phyloP scores from a whole-genome alignment of 345 rosid genomes.

The Eucalyptus albens region DNA sequence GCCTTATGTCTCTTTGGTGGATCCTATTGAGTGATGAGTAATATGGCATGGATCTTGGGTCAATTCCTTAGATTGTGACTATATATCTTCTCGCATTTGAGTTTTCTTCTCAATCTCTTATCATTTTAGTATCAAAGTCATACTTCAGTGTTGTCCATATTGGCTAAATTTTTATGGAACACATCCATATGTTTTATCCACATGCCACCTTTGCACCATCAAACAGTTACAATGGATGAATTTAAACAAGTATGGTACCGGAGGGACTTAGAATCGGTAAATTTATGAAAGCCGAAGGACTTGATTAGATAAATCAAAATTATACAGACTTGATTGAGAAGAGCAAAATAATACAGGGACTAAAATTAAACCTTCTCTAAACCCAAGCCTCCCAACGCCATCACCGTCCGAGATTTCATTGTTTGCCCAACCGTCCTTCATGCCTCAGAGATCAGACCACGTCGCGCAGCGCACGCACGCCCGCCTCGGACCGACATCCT shows the following conservation, averaged over 20 bases:
- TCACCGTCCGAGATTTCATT: neutral
- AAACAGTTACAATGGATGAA: neutral
- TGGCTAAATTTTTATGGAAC: neutral
- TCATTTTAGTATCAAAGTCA: neutral
- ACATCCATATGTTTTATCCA: neutral
- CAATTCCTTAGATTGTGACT: neutral
- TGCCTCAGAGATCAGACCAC: neutral
- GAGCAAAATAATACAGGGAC: neutral
- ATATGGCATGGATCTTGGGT: neutral
- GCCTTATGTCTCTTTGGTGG: neutral
- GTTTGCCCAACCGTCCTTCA: neutral
- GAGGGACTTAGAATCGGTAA: neutral
- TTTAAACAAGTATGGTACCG: neutral
- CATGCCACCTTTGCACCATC: neutral
- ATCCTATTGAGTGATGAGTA: neutral
- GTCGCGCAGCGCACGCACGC: neutral
- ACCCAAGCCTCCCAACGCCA: neutral
- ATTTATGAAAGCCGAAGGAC: neutral
- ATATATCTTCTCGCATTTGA: neutral
- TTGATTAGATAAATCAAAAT: neutral
- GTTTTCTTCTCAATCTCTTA: neutral
- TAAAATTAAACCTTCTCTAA: neutral
- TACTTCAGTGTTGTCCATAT: accelerated
- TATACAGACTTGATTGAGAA: neutral
- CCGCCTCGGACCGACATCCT: neutral